These are phyloP conservation scores for Lentinula sp. DNA, from an alignment of 768 basidiomycete species.

Conservation along the genomic window DNA sequence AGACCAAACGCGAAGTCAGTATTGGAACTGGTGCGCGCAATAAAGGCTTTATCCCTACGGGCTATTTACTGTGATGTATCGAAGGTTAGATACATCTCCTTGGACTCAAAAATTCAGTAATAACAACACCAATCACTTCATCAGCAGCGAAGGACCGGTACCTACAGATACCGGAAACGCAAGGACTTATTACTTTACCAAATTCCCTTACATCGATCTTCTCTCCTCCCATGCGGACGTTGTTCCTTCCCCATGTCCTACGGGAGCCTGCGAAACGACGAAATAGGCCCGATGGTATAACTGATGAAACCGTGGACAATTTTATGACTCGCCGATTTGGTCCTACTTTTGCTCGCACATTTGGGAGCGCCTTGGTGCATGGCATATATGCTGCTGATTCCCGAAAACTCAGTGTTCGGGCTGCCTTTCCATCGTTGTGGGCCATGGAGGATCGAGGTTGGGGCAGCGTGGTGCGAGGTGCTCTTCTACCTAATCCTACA, in stretches of 20 bases:
- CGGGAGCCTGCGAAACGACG: conserved; percentile 49
- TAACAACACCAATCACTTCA: conserved; percentile 61
- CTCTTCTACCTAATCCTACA: conserved; percentile 24
- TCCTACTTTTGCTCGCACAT: conserved; percentile 56
- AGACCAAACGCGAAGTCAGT: conserved; percentile 69
- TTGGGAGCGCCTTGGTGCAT: conserved; percentile 81
- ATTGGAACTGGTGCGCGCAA: conserved; percentile 65
- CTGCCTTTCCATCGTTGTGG: conserved; percentile 74
- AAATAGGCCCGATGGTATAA: conserved; percentile 31
- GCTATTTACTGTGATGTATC: conserved; percentile 8
- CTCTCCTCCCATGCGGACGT: conserved; percentile 29
- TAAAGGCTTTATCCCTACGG: neutral
- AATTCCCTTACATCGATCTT: conserved; percentile 31
- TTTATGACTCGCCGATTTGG: conserved; percentile 78
- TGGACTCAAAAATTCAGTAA: conserved; percentile 47
- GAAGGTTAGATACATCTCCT: conserved; percentile 70
- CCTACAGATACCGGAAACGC: conserved; percentile 47
- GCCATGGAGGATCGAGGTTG: conserved; percentile 58
- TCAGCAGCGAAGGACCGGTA: conserved; percentile 77
- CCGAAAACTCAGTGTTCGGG: conserved; percentile 61
- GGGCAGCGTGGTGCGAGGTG: conserved; percentile 67
- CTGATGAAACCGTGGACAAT: conserved; percentile 78
- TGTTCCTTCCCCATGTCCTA: conserved; percentile 48
- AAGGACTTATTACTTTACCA: conserved; percentile 50
- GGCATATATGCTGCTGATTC: conserved; percentile 93